A percentile compares a stretch with the other conserved stretches of the same genome.
Conservation (phyloP, 805 yeast genomes). For the Barnettozyma sp. region DNA sequence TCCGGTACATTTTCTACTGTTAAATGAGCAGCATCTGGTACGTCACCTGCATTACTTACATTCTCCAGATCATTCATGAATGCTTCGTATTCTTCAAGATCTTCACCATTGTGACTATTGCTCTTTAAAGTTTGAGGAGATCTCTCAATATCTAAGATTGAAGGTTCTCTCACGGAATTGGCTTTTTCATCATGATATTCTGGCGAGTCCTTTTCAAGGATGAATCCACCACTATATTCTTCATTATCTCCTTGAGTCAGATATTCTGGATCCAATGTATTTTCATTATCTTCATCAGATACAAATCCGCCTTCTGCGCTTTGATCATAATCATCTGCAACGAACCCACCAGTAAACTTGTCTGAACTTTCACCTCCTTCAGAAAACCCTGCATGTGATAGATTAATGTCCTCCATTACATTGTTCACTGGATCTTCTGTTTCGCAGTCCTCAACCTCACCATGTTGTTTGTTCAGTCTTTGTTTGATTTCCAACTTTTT, state of each 20-base stretch:
- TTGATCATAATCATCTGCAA: conserved; percentile 12
- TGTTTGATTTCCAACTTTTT: conserved; percentile 36
- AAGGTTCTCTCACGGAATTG: neutral
- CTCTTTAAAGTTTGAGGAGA: conserved; percentile 3
- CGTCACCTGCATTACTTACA: neutral
- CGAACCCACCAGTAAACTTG: conserved; percentile 8
- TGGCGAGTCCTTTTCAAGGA: conserved; percentile 11
- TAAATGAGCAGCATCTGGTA: no score
- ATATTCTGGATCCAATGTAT: neutral
- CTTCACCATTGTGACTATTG: conserved; percentile 4
- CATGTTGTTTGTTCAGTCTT: conserved; percentile 41
- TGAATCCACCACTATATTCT: conserved; percentile 14
- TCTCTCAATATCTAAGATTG: neutral
- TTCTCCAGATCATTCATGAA: conserved; percentile 18
- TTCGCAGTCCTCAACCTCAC: conserved; percentile 23
- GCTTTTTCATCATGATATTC: conserved; percentile 5
- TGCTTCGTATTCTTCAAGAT: conserved; percentile 21
- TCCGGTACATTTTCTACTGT: no score
- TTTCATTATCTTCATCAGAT: no score
- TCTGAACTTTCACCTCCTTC: no score
- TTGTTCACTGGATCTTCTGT: no score
- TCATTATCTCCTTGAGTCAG: no score
- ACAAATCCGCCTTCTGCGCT: conserved; percentile 2
- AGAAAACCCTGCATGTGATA: no score
- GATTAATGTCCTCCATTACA: no score